phyloP scores from a whole-genome alignment of 164 flowering plant genomes.

The Pachysandra terminalis region DNA sequence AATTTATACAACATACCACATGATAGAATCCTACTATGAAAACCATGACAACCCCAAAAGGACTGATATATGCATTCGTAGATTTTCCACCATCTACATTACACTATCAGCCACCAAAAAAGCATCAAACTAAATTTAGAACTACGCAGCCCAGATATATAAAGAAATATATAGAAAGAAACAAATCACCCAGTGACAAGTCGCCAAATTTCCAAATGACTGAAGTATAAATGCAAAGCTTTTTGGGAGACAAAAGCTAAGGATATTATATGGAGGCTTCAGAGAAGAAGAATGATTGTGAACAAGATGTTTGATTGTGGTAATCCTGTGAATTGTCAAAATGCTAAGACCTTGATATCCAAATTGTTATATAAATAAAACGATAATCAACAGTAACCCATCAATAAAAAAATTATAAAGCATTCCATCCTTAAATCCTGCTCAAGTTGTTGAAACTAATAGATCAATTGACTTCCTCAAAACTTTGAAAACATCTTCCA shows the following conservation, averaged over 20 bases:
- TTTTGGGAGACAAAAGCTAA: background rate
- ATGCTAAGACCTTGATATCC: background rate
- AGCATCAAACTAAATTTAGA: background rate
- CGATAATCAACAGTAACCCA: background rate
- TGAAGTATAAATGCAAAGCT: background rate
- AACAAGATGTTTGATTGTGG: background rate
- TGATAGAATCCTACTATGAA: no score
- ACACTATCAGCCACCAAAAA: background rate
- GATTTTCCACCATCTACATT: background rate
- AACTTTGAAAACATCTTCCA: background rate
- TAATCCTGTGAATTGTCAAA: background rate
- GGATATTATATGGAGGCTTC: background rate
- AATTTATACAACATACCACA: no score
- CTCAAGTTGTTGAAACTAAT: background rate
- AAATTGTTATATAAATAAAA: no score
- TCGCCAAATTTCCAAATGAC: background rate
- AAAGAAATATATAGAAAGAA: background rate
- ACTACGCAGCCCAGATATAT: background rate
- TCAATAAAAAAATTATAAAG: no score
- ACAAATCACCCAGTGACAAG: background rate
- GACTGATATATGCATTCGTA: conserved; percentile 1
- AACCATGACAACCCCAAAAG: no score
- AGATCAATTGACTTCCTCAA: background rate
- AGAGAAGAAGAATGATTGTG: background rate
- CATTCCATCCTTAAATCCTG: background rate